Evolutionary conservation across 1,284 basidiomycete species (phyloP).

Genomic region (Ceratobasidium sp.): DNA sequence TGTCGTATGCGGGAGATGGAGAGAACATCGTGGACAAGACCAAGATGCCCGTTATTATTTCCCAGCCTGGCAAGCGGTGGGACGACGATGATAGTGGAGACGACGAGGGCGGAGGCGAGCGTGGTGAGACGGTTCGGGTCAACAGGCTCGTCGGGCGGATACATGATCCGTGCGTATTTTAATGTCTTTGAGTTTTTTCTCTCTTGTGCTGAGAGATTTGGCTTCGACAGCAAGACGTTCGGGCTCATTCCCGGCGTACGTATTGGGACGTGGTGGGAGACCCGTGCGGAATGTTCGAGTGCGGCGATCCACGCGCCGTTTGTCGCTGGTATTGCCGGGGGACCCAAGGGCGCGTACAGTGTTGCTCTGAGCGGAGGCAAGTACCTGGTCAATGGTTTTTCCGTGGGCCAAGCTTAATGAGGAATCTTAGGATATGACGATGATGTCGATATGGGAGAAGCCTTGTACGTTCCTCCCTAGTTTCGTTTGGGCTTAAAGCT

Average conservation of each 20-base stretch:
- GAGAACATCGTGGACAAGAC: constrained; percentile 49
- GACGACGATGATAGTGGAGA: constrained; percentile 55
- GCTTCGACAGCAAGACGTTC: constrained; percentile 60
- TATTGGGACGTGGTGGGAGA: constrained; percentile 85
- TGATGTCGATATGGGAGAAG: constrained; percentile 82
- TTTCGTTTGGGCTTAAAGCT: constrained; percentile 4
- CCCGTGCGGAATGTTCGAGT: constrained; percentile 69
- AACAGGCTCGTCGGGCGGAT: constrained; percentile 59
- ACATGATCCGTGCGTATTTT: constrained; percentile 69
- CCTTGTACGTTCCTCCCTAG: constrained; percentile 65
- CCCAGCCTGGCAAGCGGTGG: constrained; percentile 55
- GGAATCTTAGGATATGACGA: constrained; percentile 73
- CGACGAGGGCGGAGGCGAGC: constrained; percentile 51
- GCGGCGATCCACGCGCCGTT: constrained; percentile 84
- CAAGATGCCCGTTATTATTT: constrained; percentile 52
- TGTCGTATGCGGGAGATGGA: constrained; percentile 62
- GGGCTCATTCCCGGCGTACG: constrained; percentile 76
- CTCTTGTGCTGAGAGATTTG: constrained; percentile 48
- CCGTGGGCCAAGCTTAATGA: no score
- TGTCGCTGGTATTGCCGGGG: constrained; percentile 79
- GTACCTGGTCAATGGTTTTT: not conserved
- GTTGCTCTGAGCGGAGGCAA: constrained; percentile 75
- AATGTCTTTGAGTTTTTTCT: constrained; percentile 6
- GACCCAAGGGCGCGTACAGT: constrained; percentile 74
- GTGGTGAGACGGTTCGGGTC: constrained; percentile 55